Percentiles rank a stretch among this genome's conserved stretches.
Evolutionary conservation across 2,329 filamentous ascomycete species (phyloP).

Genomic region (Westerdykella aurantiaca): DNA sequence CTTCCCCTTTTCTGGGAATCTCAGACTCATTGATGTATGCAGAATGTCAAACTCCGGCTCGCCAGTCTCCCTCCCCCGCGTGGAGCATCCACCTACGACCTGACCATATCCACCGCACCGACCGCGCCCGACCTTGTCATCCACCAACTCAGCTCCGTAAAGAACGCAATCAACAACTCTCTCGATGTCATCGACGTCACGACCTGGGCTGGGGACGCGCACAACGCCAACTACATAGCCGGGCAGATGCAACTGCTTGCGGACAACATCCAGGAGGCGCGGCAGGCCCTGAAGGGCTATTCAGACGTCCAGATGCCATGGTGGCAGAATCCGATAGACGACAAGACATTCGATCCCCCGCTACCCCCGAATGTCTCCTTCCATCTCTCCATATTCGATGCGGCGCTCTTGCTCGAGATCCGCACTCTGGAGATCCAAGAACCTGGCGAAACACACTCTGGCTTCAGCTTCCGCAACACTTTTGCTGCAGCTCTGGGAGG

Average conservation of each 20-base stretch:
- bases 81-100: slow-evolving; percentile 47
- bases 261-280: slow-evolving; percentile 58
- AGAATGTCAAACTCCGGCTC: slow-evolving; percentile 74
- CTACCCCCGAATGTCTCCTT: slow-evolving; percentile 67
- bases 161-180: slow-evolving; percentile 73
- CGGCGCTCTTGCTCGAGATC: slow-evolving; percentile 56
- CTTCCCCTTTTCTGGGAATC: background rate
- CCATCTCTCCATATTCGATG: slow-evolving; percentile 54
- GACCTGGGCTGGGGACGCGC: slow-evolving; percentile 63
- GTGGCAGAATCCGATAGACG: slow-evolving; percentile 51
- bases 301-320: slow-evolving; percentile 48
- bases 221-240: slow-evolving; percentile 52
- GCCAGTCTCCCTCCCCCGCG: slow-evolving; percentile 57
- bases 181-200: slow-evolving; percentile 78
- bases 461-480: slow-evolving; percentile 53
- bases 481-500: slow-evolving; percentile 46
- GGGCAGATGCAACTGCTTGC: slow-evolving; percentile 54
- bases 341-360: slow-evolving; percentile 58
- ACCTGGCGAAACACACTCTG: slow-evolving; percentile 24
- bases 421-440: slow-evolving; percentile 57
- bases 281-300: slow-evolving; percentile 52
- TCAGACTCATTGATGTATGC: background rate
- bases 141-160: slow-evolving; percentile 63
- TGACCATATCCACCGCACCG: slow-evolving; percentile 49
- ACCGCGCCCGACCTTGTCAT: slow-evolving; percentile 56